Conservation (phyloP, 139 green algal genomes). For the Chlorella sorokiniana region DNA sequence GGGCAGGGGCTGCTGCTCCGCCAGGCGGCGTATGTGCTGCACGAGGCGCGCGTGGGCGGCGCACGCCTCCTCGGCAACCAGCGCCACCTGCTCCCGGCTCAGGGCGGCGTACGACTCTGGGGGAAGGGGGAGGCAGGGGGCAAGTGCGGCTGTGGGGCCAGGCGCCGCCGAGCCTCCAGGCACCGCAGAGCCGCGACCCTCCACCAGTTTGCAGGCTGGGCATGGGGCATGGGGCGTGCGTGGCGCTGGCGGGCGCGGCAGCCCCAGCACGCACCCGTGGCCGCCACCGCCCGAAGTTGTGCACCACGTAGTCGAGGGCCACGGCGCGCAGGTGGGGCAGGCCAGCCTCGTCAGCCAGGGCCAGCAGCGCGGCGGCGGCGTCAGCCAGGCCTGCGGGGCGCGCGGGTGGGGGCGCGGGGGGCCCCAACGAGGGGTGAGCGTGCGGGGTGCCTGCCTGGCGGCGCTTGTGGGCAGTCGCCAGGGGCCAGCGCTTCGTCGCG, state of each 20-base stretch:
- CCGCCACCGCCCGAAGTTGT: slow-evolving; percentile 15
- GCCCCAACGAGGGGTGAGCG: neutral
- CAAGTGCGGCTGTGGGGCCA: too few relatives aligned
- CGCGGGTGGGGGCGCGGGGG: neutral
- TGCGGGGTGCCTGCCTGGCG: neutral
- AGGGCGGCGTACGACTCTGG: slow-evolving; percentile 32
- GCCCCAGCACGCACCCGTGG: neutral
- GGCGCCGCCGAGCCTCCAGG: too few relatives aligned
- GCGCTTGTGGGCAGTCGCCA: too few relatives aligned
- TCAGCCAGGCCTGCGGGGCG: slow-evolving; percentile 42
- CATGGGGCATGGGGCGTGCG: too few relatives aligned
- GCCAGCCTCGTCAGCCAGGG: slow-evolving; percentile 56
- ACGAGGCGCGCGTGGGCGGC: neutral
- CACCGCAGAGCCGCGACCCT: too few relatives aligned
- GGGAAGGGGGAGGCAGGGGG: neutral
- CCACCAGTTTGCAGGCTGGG: too few relatives aligned
- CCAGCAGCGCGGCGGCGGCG: slow-evolving; percentile 56
- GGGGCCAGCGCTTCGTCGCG: too few relatives aligned
- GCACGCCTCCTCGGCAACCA: slow-evolving; percentile 52
- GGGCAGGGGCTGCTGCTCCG: slow-evolving; percentile 13
- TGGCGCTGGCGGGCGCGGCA: too few relatives aligned
- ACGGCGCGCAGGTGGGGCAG: slow-evolving; percentile 55
- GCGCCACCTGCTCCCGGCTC: slow-evolving; percentile 29
- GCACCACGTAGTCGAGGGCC: slow-evolving; percentile 60
- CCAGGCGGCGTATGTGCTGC: slow-evolving; percentile 9